Percentiles rank a stretch among this genome's conserved stretches.
phyloP scores from a whole-genome alignment of 305 asterid species.

The Caryopteris hybrid region DNA sequence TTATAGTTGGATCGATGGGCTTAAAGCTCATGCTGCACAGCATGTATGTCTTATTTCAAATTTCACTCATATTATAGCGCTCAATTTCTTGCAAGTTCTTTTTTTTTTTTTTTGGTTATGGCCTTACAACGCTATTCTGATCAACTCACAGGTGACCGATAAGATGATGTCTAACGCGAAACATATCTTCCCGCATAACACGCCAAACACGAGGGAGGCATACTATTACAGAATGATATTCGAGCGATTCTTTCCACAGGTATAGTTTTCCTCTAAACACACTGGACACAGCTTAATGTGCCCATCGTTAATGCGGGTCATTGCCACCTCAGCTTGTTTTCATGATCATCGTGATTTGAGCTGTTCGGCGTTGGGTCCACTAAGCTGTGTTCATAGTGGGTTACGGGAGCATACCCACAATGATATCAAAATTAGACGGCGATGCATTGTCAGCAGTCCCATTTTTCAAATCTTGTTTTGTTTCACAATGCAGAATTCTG shows the following conservation, averaged over 20 bases:
- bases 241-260: constrained; percentile 75
- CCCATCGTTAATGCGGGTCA: too few species aligned
- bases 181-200: constrained; percentile 81
- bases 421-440: too few species aligned
- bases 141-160: constrained; percentile 54
- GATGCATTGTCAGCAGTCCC: too few species aligned
- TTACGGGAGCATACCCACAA: not conserved
- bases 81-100: not conserved
- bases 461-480: too few species aligned
- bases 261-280: not conserved
- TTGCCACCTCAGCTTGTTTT: too few species aligned
- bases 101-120: not conserved
- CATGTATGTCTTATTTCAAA: constrained; percentile 44
- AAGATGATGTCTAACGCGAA: constrained; percentile 87
- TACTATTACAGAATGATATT: constrained; percentile 71
- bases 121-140: not conserved
- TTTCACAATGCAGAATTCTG: constrained; percentile 57
- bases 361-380: not conserved
- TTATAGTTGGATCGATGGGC: constrained; percentile 98
- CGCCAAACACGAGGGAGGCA: constrained; percentile 88
- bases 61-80: not conserved
- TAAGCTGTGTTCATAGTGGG: not conserved
- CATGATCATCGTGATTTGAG: too few species aligned
- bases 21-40: constrained; percentile 79
- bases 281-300: not conserved